Evolutionary conservation across 2,329 filamentous ascomycete species (phyloP), one percentile per base, ranked within the genome.

Genomic region (Ophiocordyceps australis): DNA sequence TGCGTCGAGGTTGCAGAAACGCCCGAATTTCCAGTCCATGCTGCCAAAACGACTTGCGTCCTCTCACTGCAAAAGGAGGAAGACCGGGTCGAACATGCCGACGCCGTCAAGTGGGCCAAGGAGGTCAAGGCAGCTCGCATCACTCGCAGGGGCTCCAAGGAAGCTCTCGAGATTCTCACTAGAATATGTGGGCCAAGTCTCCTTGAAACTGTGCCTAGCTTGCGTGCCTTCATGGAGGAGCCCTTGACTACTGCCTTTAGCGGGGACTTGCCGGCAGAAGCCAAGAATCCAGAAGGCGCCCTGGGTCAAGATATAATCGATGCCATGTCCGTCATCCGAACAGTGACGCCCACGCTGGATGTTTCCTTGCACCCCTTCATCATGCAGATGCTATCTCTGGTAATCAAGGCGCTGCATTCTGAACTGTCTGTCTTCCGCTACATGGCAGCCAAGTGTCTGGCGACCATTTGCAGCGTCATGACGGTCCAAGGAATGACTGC

Each of bases 1-100:
- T 98, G 89, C 43, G 82, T 94, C 41, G 89, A 98, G 46, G 92
- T 91, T 2, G 86, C 89, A 1, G 91, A 98, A 49, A 98, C 91
- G 0, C 89, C 89, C 0, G 89, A 95, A 42, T 95, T 95, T 46
- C 71, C 75, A 5, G 74, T 79, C 16, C 89, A 95, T 41, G 78
- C 77, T 2, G 49, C 60, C 22, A 75, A 91, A 41, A 78, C 75
- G 23, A 72, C 74, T 35, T 75, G 76, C 10, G 89, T 98, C 29
- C 55, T 98, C 11, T 95, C 89, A 0, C 73, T 98, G 49, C 81
- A 86, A 38, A 98, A 98, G 52, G 89, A 98, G 45, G 89, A 98
- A 50, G 89, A 98, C 42, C 69, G 89, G 23, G 75, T 85, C 36
- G 89, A 98, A 39, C 85, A 94, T 40, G 71, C 78, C 1, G 86